Conservation (phyloP, 2,329 filamentous ascomycete species). For the Mariannaea sp. region DNA sequence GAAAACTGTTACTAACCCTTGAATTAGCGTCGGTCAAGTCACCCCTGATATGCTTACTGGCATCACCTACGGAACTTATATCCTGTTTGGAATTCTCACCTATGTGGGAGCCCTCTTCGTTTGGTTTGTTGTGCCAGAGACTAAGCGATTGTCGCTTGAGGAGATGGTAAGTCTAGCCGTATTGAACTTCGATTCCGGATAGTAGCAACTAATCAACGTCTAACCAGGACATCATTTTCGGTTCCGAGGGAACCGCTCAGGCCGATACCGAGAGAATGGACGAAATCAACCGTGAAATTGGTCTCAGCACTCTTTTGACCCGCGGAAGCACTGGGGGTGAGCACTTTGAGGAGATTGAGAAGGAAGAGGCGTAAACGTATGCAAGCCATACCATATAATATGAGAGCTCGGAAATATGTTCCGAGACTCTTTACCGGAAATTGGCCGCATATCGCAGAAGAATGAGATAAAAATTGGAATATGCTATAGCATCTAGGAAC, state of each 20-base stretch:
- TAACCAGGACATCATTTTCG: slow-evolving; percentile 66
- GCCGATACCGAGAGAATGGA: slow-evolving; percentile 72
- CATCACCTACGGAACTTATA: slow-evolving; percentile 73
- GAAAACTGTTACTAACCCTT: not conserved
- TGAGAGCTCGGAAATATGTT: too few species aligned
- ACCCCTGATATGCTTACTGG: slow-evolving; percentile 68
- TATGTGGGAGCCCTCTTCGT: slow-evolving; percentile 65
- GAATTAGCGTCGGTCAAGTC: slow-evolving; percentile 62
- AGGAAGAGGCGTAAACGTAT: not conserved
- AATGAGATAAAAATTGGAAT: too few species aligned
- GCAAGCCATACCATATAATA: too few species aligned
- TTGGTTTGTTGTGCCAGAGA: slow-evolving; percentile 69
- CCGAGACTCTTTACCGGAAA: too few species aligned
- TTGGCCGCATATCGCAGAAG: too few species aligned
- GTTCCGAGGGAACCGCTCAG: slow-evolving; percentile 67
- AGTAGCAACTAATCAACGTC: slow-evolving; percentile 4
- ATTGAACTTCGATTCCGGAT: rapidly evolving
- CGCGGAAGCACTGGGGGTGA: not conserved
- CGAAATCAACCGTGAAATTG: slow-evolving; percentile 74
- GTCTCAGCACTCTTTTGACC: slow-evolving; percentile 45
- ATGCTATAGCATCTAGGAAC: too few species aligned
- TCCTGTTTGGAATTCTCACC: slow-evolving; percentile 70
- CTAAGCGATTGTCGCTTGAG: slow-evolving; percentile 66
- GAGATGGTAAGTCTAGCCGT: slow-evolving; percentile 57
- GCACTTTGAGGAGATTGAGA: not conserved